Evolutionary conservation across 139 green algal species (phyloP).

Genomic region (Eudorina sp.): DNA sequence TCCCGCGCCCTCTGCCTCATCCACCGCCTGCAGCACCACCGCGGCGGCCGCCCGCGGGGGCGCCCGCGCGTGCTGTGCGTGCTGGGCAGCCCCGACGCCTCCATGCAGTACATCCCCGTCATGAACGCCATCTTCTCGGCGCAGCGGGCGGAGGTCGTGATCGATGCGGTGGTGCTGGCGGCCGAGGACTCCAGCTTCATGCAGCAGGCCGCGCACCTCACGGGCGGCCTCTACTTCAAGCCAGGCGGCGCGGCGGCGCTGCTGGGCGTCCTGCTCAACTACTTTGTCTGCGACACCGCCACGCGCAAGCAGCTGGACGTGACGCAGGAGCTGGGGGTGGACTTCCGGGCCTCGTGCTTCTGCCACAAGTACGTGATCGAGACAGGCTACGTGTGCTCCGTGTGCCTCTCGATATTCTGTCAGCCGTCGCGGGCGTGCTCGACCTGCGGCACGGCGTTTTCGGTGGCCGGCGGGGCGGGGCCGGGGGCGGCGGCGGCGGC

Average conservation of each 20-base stretch:
- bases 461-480: too few relatives aligned
- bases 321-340: constrained; percentile 67
- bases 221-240: constrained; percentile 74
- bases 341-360: constrained; percentile 89
- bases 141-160: constrained; percentile 68
- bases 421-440: constrained; percentile 35
- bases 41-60: neutral
- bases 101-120: constrained; percentile 80
- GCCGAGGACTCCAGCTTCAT: constrained; percentile 74
- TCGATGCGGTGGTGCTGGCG: constrained; percentile 77
- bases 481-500: too few relatives aligned
- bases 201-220: constrained; percentile 82
- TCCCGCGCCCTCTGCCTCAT: constrained; percentile 73
- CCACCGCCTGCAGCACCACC: constrained; percentile 52
- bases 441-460: constrained; percentile 43
- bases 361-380: constrained; percentile 83
- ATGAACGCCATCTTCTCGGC: constrained; percentile 92
- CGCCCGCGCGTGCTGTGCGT: constrained; percentile 70
- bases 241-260: constrained; percentile 42
- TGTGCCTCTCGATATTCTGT: constrained; percentile 93
- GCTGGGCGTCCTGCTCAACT: constrained; percentile 69
- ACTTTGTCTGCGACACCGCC: constrained; percentile 59
- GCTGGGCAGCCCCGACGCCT: constrained; percentile 62
- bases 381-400: constrained; percentile 87
- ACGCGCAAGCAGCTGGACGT: constrained; percentile 67